A percentile compares a stretch with the other conserved stretches of the same genome.
Evolutionary conservation across 352 stramenopile genomes (phyloP).

Genomic region (Pythium folliculosum): DNA sequence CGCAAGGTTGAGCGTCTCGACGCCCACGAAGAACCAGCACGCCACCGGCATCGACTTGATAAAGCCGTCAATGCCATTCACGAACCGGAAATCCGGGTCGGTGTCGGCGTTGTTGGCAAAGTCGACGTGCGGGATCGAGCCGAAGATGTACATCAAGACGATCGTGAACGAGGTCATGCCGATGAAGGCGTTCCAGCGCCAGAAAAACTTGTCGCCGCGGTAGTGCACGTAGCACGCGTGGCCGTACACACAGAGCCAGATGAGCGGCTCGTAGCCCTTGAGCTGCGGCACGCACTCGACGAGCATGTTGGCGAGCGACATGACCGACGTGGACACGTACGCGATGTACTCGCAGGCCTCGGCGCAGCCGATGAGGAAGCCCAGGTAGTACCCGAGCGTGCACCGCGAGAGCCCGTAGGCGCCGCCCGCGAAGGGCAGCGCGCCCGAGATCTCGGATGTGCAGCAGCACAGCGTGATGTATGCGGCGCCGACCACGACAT

Average conservation of each 20-base stretch:
- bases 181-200: conserved; percentile 28
- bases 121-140: conserved; percentile 28
- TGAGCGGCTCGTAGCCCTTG: conserved; percentile 19
- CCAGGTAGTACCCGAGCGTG: conserved; percentile 32
- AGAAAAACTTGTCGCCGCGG: conserved; percentile 31
- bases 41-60: conserved; percentile 26
- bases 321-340: conserved; percentile 30
- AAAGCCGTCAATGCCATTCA: conserved; percentile 29
- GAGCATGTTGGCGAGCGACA: conserved; percentile 33
- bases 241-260: conserved; percentile 34
- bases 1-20: conserved; percentile 32
- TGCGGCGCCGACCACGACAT: conserved; percentile 27
- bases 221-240: conserved; percentile 26
- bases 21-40: conserved; percentile 38
- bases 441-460: conserved; percentile 28
- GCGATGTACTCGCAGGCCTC: conserved; percentile 37
- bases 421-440: conserved; percentile 35
- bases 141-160: conserved; percentile 28
- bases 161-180: conserved; percentile 20
- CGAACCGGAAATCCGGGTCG: conserved; percentile 20
- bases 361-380: conserved; percentile 35
- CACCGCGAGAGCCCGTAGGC: conserved; percentile 35
- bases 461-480: conserved; percentile 38
- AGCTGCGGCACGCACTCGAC: conserved; percentile 14
- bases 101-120: conserved; percentile 24